These are phyloP conservation scores for Fusarium metavorans DNA, from an alignment of 2,329 filamentous ascomycete species.

Conservation along the genomic window DNA sequence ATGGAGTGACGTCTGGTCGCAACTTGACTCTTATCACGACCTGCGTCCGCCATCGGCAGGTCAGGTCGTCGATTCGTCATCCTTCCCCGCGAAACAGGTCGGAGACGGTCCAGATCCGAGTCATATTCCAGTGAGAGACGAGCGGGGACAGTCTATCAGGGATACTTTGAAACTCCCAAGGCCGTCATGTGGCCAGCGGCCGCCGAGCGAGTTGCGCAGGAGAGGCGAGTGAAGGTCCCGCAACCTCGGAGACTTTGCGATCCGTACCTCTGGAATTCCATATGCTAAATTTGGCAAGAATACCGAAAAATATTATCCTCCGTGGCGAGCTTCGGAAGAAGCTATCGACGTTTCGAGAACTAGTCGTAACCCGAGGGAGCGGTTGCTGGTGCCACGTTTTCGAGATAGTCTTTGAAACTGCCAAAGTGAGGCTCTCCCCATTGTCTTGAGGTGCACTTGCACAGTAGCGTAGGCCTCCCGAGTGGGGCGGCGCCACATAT, in stretches of 20 bases:
- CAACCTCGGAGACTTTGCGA: not conserved
- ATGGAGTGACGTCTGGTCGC: slow-evolving; percentile 28
- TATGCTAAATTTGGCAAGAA: slow-evolving; percentile 15
- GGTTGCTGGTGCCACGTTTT: slow-evolving; percentile 40
- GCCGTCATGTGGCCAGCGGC: slow-evolving; percentile 14
- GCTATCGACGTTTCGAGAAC: slow-evolving; percentile 11
- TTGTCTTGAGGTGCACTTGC: slow-evolving; percentile 16
- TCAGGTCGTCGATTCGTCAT: slow-evolving; percentile 23
- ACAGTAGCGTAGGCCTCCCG: slow-evolving; percentile 36
- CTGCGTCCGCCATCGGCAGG: slow-evolving; percentile 19
- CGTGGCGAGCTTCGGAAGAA: slow-evolving; percentile 7
- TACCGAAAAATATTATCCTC: not conserved
- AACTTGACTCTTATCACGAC: slow-evolving; percentile 3
- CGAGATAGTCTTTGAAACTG: not conserved
- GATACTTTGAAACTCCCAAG: slow-evolving; percentile 7
- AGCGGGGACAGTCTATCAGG: not conserved
- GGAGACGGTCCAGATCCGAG: slow-evolving; percentile 13
- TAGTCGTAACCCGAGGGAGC: slow-evolving; percentile 22
- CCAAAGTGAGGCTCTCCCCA: slow-evolving; percentile 31
- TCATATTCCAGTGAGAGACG: slow-evolving; percentile 3
- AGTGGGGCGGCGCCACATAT: slow-evolving; percentile 28
- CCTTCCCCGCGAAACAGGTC: slow-evolving; percentile 8
- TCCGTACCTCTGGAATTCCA: not conserved
- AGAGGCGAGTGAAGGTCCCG: slow-evolving; percentile 1
- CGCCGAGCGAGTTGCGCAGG: slow-evolving; percentile 8